Conservation (phyloP, 257 asterid species). For the Solanum neorickii region DNA sequence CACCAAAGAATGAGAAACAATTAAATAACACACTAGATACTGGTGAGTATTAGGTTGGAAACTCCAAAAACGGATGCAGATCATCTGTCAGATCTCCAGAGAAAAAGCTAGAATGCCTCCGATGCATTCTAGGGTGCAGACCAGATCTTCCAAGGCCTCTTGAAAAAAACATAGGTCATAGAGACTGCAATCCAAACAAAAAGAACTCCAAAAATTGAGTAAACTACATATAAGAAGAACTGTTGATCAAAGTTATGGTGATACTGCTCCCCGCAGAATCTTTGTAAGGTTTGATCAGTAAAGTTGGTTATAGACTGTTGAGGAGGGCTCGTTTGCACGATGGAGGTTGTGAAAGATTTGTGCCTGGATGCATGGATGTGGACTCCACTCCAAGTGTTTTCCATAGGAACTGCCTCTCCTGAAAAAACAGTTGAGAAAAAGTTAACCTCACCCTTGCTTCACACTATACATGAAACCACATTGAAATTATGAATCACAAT, state of each 20-base stretch:
- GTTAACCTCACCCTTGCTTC: neutral
- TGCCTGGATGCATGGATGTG: conserved; percentile 27
- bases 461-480: neutral
- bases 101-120: conserved; percentile 51
- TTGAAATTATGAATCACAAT: neutral
- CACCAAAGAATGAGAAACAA: conserved; percentile 61
- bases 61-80: conserved; percentile 37
- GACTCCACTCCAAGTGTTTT: conserved; percentile 91
- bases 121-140: conserved; percentile 47
- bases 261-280: conserved; percentile 18
- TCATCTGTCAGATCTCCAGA: conserved; percentile 39
- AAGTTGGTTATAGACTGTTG: conserved; percentile 64
- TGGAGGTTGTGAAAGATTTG: conserved; percentile 66
- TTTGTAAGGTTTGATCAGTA: conserved; percentile 9
- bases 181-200: conserved; percentile 49
- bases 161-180: conserved; percentile 55
- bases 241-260: conserved; percentile 19
- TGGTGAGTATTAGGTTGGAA: conserved; percentile 36
- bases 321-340: conserved; percentile 96
- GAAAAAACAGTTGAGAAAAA: conserved; percentile 21
- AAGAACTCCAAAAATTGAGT: conserved; percentile 28
- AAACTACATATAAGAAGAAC: conserved; percentile 25
- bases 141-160: conserved; percentile 72
- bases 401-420: conserved; percentile 91
- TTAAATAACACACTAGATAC: conserved; percentile 22